Evolutionary conservation across 2,329 filamentous ascomycete genomes (phyloP), one percentile per base, ranked within the genome.

Genomic region (Beauveria sp.): DNA sequence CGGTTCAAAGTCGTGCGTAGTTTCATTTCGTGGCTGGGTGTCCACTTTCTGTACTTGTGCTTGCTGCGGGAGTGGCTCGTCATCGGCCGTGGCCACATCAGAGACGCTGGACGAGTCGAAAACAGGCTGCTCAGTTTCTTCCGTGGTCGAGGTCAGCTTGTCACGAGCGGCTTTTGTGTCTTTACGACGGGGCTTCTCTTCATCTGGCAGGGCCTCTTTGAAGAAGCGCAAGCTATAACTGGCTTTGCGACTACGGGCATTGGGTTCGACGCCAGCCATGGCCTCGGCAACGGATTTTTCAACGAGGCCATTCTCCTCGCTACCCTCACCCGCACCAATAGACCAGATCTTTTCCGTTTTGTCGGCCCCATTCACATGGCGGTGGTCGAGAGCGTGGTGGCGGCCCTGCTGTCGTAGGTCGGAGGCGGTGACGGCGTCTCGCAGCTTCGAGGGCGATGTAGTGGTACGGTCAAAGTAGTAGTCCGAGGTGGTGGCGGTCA

Each of bases 181-280:
- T 65, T 77, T 82, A 66, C 79, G 82, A 66, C 81, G 83, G 48
- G 73, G 69, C 68, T 82, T 82, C 50, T 87, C 83, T 59, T 86
- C 82, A 3, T 72, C 70, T n/a, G 84, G 83, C 20, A 87, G 73
- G 40, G 84, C 85, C 71, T 88, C 85, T 64, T 84, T 86, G 76
- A 88, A 88, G 67, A 88, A 86, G 2, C 86, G 79, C 62, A 88
- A 74, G 65, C 84, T 87, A 71, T 88, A 85, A 67, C 85, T 88
- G 45, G 86, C 82, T 72, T 88, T 88, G 66, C 86, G 82, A 68
- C 85, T 90, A 59, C 86, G 82, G 51, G 82, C 82, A 68, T 83
- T 86, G 67, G 79, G 83, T 67, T 87, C 85, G n/a, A 82, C 75
- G 2, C 84, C 84, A 20, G 83, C 79, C 69, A 87, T 77, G 31